Evolutionary conservation across 495 filamentous ascomycete species (phyloP).

Genomic region (Hypoxylon lienhwacheense): DNA sequence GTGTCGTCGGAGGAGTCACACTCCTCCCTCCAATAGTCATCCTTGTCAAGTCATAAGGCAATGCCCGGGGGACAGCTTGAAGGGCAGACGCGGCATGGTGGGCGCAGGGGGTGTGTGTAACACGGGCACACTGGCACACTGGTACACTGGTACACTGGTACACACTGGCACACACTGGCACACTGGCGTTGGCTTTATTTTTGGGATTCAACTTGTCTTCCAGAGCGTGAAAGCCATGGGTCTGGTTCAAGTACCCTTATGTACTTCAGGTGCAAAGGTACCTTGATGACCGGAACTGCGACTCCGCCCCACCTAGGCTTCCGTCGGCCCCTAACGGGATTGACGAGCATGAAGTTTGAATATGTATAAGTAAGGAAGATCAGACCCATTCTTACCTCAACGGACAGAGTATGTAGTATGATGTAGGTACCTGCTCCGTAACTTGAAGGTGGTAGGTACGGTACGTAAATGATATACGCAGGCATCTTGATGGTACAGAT

Average conservation of each 20-base stretch:
- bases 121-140: too few species aligned
- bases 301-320: slow-evolving; percentile 23
- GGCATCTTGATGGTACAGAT: too few species aligned
- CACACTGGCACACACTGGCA: too few species aligned
- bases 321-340: slow-evolving; percentile 22
- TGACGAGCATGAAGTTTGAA: slow-evolving; percentile 1
- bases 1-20: slow-evolving; percentile 41
- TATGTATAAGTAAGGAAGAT: neutral
- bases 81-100: slow-evolving; percentile 37
- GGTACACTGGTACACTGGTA: too few species aligned
- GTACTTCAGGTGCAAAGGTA: slow-evolving; percentile 29
- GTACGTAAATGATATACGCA: too few species aligned
- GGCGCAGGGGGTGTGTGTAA: slow-evolving; percentile 35
- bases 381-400: neutral
- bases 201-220: slow-evolving; percentile 28
- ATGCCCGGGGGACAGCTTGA: neutral
- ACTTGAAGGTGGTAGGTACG: too few species aligned
- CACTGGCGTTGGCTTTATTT: slow-evolving; percentile 35
- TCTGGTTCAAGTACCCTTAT: slow-evolving; percentile 15
- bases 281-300: slow-evolving; percentile 19
- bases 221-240: slow-evolving; percentile 13
- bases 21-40: slow-evolving; percentile 34
- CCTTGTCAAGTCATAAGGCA: slow-evolving; percentile 39
- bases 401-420: neutral
- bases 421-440: too few species aligned